Evolutionary conservation across 495 filamentous ascomycete genomes (phyloP).

Genomic region (Penicillium pulvis): DNA sequence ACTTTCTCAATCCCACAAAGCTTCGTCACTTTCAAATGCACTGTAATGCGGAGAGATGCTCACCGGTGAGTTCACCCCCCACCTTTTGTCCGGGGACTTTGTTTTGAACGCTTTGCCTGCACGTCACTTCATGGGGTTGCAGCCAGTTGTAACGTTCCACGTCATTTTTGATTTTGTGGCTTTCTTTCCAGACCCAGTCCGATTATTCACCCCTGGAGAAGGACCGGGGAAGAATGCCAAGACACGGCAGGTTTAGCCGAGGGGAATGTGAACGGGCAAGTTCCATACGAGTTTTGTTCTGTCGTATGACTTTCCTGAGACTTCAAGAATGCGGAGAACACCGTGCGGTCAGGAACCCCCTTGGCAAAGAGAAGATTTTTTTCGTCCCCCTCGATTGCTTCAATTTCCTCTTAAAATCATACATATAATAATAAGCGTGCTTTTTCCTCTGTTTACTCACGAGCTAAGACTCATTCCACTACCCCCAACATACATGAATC

Average conservation of each 20-base stretch:
- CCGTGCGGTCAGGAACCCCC: no score
- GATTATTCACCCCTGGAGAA: not conserved
- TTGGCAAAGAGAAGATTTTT: no score
- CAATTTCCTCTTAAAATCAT: no score
- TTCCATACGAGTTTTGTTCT: not conserved
- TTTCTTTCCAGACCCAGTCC: not conserved
- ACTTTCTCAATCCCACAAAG: not conserved
- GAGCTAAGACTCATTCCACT: no score
- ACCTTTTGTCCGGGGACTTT: not conserved
- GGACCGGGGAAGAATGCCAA: not conserved
- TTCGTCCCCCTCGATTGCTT: no score
- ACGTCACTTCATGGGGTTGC: not conserved
- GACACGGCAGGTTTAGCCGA: not conserved
- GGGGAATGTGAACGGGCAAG: not conserved
- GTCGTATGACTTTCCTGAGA: not conserved
- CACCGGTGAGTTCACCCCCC: not conserved
- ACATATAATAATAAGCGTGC: no score
- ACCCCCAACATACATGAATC: no score
- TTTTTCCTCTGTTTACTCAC: no score
- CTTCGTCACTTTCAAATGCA: not conserved
- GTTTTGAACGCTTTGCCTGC: not conserved
- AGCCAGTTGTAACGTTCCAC: not conserved
- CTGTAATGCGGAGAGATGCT: not conserved
- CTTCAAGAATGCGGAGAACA: not conserved
- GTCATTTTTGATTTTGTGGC: not conserved